Percentiles rank a stretch among this genome's conserved stretches.
Evolutionary conservation across 1,284 basidiomycete genomes (phyloP).

Genomic region (Ganoderma sp.): DNA sequence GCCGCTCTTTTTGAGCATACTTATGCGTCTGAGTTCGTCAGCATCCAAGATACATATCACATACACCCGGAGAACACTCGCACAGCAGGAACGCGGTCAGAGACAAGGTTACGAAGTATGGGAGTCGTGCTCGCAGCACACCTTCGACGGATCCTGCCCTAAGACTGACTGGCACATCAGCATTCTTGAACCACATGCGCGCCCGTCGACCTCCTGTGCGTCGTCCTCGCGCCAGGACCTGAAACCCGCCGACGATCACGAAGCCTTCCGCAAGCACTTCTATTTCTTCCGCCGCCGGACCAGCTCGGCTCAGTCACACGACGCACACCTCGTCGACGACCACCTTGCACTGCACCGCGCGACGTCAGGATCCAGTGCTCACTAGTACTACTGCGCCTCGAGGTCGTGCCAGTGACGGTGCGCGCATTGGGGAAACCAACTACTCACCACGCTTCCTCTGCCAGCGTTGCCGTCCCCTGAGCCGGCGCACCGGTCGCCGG

Average conservation of each 20-base stretch:
- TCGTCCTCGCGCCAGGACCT: not conserved
- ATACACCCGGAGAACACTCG: not conserved
- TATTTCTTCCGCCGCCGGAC: not conserved
- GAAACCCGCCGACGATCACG: not conserved
- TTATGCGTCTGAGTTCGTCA: not conserved
- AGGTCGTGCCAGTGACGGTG: too few species aligned
- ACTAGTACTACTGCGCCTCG: too few species aligned
- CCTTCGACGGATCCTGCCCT: too few species aligned
- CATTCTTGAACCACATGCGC: not conserved
- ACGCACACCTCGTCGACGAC: not conserved
- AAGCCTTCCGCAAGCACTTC: not conserved
- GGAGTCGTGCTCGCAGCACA: too few species aligned
- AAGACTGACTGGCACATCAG: too few species aligned
- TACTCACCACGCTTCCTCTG: not conserved
- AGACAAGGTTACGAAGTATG: too few species aligned
- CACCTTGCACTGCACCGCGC: not conserved
- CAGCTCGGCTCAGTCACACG: not conserved
- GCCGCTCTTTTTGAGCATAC: too few species aligned
- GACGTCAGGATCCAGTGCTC: not conserved
- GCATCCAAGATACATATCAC: not conserved
- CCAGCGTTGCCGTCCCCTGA: too few species aligned
- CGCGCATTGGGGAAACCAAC: too few species aligned
- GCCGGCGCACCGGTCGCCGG: too few species aligned
- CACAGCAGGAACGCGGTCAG: not conserved
- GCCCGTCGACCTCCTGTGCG: not conserved